These are phyloP conservation scores for Acanthamoeba divionensis DNA, from an alignment of 208 protist species.

Conservation along the genomic window DNA sequence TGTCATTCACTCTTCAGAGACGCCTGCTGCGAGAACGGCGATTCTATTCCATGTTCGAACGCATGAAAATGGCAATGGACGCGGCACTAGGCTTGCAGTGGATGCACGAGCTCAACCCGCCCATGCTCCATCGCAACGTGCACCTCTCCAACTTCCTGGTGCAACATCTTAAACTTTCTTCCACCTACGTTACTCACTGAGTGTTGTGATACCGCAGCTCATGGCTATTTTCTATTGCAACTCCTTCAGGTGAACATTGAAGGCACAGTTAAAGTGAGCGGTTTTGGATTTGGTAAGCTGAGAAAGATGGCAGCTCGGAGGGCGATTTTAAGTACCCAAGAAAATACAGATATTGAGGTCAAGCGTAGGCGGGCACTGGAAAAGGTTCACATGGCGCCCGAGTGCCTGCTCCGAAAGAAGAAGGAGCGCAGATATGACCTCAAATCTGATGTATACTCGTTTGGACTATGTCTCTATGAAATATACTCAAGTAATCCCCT, in stretches of 20 bases:
- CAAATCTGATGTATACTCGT: not conserved
- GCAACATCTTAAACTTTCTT: not conserved
- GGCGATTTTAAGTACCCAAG: not conserved
- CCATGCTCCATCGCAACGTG: not conserved
- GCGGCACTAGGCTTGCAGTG: not conserved
- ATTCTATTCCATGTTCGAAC: not conserved
- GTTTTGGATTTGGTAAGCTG: too few species aligned
- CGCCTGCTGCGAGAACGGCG: too few species aligned
- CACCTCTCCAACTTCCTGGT: not conserved
- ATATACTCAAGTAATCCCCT: not conserved
- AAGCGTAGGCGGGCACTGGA: not conserved
- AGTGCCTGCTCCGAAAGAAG: not conserved
- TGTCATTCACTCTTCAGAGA: not conserved
- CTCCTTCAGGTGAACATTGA: not conserved
- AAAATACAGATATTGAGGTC: not conserved
- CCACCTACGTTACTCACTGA: not conserved
- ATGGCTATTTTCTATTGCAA: not conserved
- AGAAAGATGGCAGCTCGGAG: too few species aligned
- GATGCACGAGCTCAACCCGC: not conserved
- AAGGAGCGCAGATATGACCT: too few species aligned
- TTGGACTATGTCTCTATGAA: not conserved
- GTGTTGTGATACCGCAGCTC: too few species aligned
- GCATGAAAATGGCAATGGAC: not conserved
- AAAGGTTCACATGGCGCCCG: not conserved
- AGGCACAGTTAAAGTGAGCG: not conserved